Conservation (phyloP, 306 rosid genomes). For the Castanospermum australe region DNA sequence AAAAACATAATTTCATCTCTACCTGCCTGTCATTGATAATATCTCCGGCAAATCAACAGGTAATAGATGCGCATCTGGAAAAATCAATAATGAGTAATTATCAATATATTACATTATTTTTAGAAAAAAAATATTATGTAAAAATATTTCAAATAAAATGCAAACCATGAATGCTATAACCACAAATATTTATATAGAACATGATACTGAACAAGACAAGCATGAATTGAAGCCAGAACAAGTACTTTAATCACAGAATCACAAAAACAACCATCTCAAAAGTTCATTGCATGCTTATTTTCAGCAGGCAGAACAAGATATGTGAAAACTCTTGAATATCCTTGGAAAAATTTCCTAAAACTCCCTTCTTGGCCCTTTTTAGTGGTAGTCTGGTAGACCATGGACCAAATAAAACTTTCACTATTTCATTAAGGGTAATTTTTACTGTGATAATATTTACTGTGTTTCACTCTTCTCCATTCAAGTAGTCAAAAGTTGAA, state of each 20-base stretch:
- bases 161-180: background rate
- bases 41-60: constrained; percentile 90
- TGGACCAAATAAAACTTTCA: background rate
- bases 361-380: background rate
- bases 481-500: background rate
- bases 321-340: background rate
- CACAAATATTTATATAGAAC: background rate
- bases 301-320: constrained; percentile 11
- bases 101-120: background rate
- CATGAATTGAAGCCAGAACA: background rate
- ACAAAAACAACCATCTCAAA: constrained; percentile 5
- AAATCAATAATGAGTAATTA: constrained; percentile 9
- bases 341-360: background rate
- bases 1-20: constrained; percentile 29
- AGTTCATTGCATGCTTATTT: constrained; percentile 1
- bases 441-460: background rate
- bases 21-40: constrained; percentile 73
- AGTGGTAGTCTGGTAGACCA: background rate
- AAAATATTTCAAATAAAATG: background rate
- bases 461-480: background rate
- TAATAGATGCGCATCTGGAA: constrained; percentile 83
- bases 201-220: background rate
- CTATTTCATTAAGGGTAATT: background rate
- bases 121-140: background rate
- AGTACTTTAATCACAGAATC: constrained; percentile 1